A percentile compares a stretch with the other conserved stretches of the same genome.
Evolutionary conservation across 2,329 filamentous ascomycete species (phyloP).

Genomic region (Colletotrichum nymphaeae): DNA sequence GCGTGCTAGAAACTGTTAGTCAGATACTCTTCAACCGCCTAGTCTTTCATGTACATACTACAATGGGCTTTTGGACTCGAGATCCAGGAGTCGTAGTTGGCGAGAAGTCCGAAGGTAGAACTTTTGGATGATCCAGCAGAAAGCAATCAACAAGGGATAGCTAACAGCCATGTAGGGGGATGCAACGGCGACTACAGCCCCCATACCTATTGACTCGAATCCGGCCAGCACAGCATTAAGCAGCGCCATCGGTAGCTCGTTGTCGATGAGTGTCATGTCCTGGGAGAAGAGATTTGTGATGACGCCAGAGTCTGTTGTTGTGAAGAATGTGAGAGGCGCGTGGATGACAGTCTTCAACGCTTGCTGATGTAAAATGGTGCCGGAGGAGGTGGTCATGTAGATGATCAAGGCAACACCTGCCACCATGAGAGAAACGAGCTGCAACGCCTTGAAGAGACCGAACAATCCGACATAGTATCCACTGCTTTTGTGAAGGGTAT

Average conservation of each 20-base stretch:
- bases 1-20: conserved; percentile 39
- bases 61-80: conserved; percentile 66
- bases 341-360: conserved; percentile 39
- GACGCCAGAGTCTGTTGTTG: conserved; percentile 48
- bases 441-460: conserved; percentile 32
- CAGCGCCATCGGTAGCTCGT: conserved; percentile 44
- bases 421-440: conserved; percentile 35
- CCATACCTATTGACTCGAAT: conserved; percentile 48
- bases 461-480: conserved; percentile 38
- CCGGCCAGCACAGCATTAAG: conserved; percentile 38
- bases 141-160: conserved; percentile 55
- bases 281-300: conserved; percentile 53
- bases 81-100: conserved; percentile 65
- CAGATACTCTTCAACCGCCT: neutral
- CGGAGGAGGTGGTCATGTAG: conserved; percentile 39
- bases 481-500: conserved; percentile 32
- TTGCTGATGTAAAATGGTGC: conserved; percentile 39
- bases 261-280: conserved; percentile 50
- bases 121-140: conserved; percentile 61
- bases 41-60: conserved; percentile 50
- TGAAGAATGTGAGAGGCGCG: conserved; percentile 51
- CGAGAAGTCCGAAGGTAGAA: conserved; percentile 68
- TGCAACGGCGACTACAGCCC: conserved; percentile 52
- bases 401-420: conserved; percentile 35
- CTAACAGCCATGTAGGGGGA: conserved; percentile 55